These are phyloP conservation scores for Claviceps paspali DNA, from an alignment of 2,329 filamentous ascomycete species.

Conservation along the genomic window DNA sequence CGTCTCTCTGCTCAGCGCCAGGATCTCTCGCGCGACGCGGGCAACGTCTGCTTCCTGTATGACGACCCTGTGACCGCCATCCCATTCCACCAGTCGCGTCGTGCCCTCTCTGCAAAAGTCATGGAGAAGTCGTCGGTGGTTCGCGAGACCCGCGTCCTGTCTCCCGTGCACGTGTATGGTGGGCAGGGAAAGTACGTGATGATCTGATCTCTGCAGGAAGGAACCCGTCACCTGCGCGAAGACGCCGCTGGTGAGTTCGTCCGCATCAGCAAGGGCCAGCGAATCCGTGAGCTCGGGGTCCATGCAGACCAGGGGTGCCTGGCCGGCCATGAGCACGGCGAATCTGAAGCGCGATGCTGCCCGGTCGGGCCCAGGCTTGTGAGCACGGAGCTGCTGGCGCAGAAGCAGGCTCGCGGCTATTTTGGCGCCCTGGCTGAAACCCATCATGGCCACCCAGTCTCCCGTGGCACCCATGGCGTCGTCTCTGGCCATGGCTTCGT, in stretches of 20 bases:
- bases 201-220: not conserved
- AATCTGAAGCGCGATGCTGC: constrained; percentile 6
- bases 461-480: constrained; percentile 27
- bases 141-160: constrained; percentile 41
- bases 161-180: constrained; percentile 20
- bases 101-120: not conserved
- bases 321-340: constrained; percentile 7
- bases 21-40: not conserved
- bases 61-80: not conserved
- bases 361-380: not conserved
- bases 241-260: not conserved
- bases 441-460: constrained; percentile 38
- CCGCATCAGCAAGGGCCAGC: constrained; percentile 1
- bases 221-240: not conserved
- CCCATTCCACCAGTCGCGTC: not conserved
- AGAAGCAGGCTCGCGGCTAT: constrained; percentile 38
- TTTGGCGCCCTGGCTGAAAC: constrained; percentile 49
- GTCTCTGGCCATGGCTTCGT: constrained; percentile 31
- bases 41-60: not conserved
- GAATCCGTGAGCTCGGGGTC: constrained; percentile 3
- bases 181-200: constrained; percentile 5
- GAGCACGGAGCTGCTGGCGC: constrained; percentile 36
- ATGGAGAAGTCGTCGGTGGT: constrained; percentile 22
- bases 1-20: not conserved
- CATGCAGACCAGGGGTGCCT: constrained; percentile 6